A percentile compares a stretch with the other conserved stretches of the same genome.
Conservation (phyloP, 2,329 filamentous ascomycete species). For the Leptosphaerulina australis region DNA sequence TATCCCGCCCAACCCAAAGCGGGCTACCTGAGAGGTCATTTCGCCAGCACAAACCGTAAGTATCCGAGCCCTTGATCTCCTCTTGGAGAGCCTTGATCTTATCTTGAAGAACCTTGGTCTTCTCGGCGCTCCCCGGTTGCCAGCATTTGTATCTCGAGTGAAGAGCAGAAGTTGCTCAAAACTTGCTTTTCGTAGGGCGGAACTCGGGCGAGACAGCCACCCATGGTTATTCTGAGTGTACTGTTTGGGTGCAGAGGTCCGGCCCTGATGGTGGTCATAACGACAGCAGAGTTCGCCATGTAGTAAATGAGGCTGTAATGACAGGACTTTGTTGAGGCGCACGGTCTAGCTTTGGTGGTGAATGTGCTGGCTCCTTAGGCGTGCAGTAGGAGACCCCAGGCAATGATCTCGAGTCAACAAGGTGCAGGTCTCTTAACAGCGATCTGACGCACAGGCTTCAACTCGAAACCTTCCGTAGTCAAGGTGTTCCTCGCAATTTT, state of each 20-base stretch:
- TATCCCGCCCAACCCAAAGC: constrained; percentile 25
- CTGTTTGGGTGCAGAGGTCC: neutral
- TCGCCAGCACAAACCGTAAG: constrained; percentile 36
- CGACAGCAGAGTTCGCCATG: neutral
- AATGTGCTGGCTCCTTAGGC: neutral
- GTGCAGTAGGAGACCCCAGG: neutral
- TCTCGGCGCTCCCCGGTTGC: too few relatives aligned
- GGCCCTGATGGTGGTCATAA: neutral
- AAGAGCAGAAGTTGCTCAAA: constrained; percentile 37
- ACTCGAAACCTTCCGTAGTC: neutral
- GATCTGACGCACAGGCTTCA: constrained; percentile 2
- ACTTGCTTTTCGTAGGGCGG: constrained; percentile 26
- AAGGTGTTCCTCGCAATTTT: neutral
- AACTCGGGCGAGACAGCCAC: constrained; percentile 27
- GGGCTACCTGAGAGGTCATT: constrained; percentile 27
- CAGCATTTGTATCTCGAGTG: too few relatives aligned
- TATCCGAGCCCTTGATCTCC: neutral
- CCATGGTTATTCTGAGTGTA: constrained; percentile 17
- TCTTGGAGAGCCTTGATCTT: neutral
- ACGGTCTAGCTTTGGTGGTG: neutral
- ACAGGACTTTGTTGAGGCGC: neutral
- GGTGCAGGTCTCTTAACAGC: neutral
- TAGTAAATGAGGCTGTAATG: neutral
- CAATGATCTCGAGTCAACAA: neutral
- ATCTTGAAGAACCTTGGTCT: neutral